Conservation (phyloP, 352 stramenopile species). For the Phytophthora pinifolia region DNA sequence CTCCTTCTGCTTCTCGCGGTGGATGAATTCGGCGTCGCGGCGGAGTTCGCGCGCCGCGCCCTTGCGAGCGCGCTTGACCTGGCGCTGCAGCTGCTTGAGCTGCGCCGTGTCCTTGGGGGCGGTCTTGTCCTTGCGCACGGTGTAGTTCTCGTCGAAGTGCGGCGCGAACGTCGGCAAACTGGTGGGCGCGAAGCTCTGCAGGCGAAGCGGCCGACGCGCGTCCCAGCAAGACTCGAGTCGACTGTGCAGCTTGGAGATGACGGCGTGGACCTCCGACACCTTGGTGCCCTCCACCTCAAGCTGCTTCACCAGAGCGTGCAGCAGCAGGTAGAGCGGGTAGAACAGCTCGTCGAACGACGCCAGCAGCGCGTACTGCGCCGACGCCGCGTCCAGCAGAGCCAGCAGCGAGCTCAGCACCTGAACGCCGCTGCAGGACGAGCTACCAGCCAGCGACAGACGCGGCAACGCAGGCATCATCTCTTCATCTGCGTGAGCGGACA, state of each 20-base stretch:
- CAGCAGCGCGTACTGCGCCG: conserved; percentile 60
- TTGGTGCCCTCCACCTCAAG: conserved; percentile 21
- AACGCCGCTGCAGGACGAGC: conserved; percentile 44
- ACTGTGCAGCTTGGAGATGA: conserved; percentile 51
- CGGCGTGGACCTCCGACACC: conserved; percentile 32
- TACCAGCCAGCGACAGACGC: conserved; percentile 36
- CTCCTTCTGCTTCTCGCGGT: conserved; percentile 92
- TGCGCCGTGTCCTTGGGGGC: conserved; percentile 78
- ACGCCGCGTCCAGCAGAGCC: conserved; percentile 44
- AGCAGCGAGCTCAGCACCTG: conserved; percentile 51
- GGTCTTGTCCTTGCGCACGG: conserved; percentile 90
- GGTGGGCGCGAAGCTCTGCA: conserved; percentile 73
- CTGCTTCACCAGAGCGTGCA: conserved; percentile 64
- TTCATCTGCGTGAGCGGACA: conserved; percentile 14
- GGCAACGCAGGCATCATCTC: conserved; percentile 36
- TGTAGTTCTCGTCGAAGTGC: conserved; percentile 93
- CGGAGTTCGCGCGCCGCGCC: conserved; percentile 94
- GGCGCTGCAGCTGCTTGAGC: conserved; percentile 91
- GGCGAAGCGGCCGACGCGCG: conserved; percentile 56
- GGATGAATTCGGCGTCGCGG: conserved; percentile 93
- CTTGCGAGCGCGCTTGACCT: conserved; percentile 97
- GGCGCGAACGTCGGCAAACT: conserved; percentile 82
- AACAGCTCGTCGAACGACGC: conserved; percentile 79
- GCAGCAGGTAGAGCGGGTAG: conserved; percentile 65
- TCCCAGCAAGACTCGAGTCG: conserved; percentile 50